Base-by-base conservation (phyloP, 495 filamentous ascomycete genomes). In the Xylaria intraflava region DNA sequence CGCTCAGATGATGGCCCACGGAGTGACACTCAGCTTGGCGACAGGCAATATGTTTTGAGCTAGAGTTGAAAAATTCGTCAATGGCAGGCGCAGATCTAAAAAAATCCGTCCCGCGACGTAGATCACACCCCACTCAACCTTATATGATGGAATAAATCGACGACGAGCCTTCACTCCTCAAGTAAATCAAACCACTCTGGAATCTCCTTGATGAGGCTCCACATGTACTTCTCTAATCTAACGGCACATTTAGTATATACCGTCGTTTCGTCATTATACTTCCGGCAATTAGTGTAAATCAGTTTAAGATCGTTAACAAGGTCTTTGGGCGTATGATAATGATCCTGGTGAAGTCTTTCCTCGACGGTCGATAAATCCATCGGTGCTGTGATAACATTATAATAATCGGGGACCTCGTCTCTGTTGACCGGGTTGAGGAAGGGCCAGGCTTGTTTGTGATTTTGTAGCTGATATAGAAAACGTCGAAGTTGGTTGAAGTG, bases 371-470 rank as follows among this genome's bases (percentile, higher is more conserved):
- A 52, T 16, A 57, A 24, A 43, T 53, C 86, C 86, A 90, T 90
- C 2, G 86, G 87, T 59, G 88, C 81, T 57, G 81, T 78, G 65
- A 89, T 90, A 26, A 89, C 85, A 49, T 87, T 81, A 68, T 89
- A 90, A 67, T 89, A 90, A 62, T 90, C 87, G 0, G 78, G 78
- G 1, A 90, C 86, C 60, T 90, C 86, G 48, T 89, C 86, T 43
- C 78, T 78, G 59, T 89, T 90, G 43, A 90, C 86, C 1, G 86
- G 86, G 50, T 87, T 82, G 7, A 85, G 78, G 64, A 90, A 89
- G 1, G 86, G 87, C 87, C 87, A 89, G 8, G 84, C 83, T 5
- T 82, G 78, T 53, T 79, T 82, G 61, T 86, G 83, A 58, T 88
- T 88, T 61, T 89, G 86, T 77, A 90, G 81, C 57, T 88, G 82